A percentile compares a stretch with the other conserved stretches of the same genome.
Evolutionary conservation across 2,329 filamentous ascomycete species (phyloP).

Genomic region (Pseudophaeomoniella oleicola): DNA sequence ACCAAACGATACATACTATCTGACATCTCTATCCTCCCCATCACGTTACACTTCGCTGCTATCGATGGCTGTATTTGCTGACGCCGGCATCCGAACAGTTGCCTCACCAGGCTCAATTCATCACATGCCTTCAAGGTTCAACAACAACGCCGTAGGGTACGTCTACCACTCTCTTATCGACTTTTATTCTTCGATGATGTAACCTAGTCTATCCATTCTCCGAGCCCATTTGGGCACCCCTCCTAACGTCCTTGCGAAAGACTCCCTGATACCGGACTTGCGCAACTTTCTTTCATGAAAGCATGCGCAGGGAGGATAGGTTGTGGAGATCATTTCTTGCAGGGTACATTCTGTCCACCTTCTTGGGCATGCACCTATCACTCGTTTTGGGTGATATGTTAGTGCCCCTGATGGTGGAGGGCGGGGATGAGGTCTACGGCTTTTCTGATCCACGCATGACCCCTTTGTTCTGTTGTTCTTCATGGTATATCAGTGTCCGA

Average conservation of each 20-base stretch:
- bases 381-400: conserved; percentile 1
- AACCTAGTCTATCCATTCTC: conserved; percentile 51
- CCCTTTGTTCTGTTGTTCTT: no score
- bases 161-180: no score
- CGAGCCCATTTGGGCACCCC: conserved; percentile 27
- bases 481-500: no score
- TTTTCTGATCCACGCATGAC: conserved; percentile 2
- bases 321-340: conserved; percentile 21
- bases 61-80: neutral
- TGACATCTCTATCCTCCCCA: conserved; percentile 3
- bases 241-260: conserved; percentile 9
- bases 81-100: no score
- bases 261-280: conserved; percentile 31
- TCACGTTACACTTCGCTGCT: neutral
- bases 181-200: conserved; percentile 36
- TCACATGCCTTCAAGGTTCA: no score
- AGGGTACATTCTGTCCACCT: neutral
- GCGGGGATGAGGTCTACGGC: conserved; percentile 1
- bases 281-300: conserved; percentile 9
- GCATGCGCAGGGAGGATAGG: conserved; percentile 26
- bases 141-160: no score
- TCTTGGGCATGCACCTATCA: neutral
- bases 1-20: conserved; percentile 37
- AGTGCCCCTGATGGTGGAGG: neutral
- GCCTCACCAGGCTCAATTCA: no score